Conservation (phyloP, 2,329 filamentous ascomycete species). For the Dactylellina cionopaga region DNA sequence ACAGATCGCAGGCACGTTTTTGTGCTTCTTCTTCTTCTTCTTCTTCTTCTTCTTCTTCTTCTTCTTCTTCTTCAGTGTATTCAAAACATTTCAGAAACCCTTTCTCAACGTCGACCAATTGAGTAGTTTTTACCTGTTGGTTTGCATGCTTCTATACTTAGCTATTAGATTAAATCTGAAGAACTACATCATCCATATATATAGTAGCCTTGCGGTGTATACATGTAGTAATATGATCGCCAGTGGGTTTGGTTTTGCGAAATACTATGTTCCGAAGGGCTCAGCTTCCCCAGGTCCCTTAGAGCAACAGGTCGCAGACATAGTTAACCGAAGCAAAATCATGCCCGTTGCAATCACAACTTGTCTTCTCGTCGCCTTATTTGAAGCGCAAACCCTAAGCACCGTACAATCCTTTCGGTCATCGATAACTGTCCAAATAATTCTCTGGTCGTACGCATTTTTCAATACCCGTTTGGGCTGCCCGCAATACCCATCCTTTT, state of each 20-base stretch:
- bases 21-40: too few species aligned
- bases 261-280: background rate
- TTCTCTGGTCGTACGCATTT: constrained; percentile 36
- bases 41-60: too few species aligned
- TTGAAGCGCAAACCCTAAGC: constrained; percentile 36
- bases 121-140: too few species aligned
- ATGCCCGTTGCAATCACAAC: constrained; percentile 49
- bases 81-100: too few species aligned
- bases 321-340: constrained; percentile 36
- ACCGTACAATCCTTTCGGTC: constrained; percentile 47
- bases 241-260: background rate
- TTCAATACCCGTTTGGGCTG: constrained; percentile 46
- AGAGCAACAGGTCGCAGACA: constrained; percentile 46
- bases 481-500: constrained; percentile 40
- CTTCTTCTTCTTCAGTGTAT: too few species aligned
- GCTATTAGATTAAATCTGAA: too few species aligned
- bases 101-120: too few species aligned
- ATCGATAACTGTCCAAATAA: constrained; percentile 46
- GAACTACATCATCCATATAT: too few species aligned
- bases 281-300: constrained; percentile 12
- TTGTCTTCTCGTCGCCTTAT: constrained; percentile 42
- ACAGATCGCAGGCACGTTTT: too few species aligned
- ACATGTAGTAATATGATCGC: background rate
- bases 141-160: too few species aligned
- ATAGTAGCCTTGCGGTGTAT: too few species aligned